These are phyloP conservation scores for Begonia masoniana DNA, from an alignment of 306 rosid genomes.

Conservation along the genomic window DNA sequence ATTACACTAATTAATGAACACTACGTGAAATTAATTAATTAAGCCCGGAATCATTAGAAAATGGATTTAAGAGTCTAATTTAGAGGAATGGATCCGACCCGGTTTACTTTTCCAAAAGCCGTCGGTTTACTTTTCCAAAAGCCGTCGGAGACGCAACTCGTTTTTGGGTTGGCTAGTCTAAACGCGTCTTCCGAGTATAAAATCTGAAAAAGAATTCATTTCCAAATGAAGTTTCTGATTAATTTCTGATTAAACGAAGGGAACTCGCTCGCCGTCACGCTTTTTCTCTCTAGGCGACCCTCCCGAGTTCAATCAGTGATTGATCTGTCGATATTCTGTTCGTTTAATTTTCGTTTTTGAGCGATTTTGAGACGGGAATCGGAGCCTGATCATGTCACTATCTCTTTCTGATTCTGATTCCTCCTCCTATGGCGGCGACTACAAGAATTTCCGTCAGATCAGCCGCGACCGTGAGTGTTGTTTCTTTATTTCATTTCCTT, in stretches of 20 bases:
- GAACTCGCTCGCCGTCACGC: background rate
- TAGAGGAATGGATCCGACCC: no score
- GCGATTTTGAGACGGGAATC: background rate
- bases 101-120: no score
- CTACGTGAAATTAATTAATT: no score
- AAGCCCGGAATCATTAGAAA: no score
- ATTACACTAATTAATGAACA: no score
- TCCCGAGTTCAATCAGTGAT: background rate
- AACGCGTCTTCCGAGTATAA: constrained; percentile 1
- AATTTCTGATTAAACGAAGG: background rate
- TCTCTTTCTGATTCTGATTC: constrained; percentile 38
- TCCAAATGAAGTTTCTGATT: background rate
- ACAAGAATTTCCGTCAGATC: constrained; percentile 45
- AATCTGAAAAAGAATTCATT: background rate
- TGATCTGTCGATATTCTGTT: constrained; percentile 1
- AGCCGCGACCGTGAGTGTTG: constrained; percentile 40
- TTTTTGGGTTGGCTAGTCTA: background rate
- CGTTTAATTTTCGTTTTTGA: background rate
- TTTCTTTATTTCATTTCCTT: background rate
- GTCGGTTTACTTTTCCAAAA: background rate
- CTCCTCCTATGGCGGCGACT: constrained; percentile 35
- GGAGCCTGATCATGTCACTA: constrained; percentile 26
- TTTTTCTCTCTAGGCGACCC: constrained; percentile 7
- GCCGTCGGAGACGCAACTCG: background rate
- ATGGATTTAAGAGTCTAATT: no score